Evolutionary conservation across 495 filamentous ascomycete species (phyloP), one percentile per base, ranked within the genome.

Genomic region (Aspergillus cavernicola): DNA sequence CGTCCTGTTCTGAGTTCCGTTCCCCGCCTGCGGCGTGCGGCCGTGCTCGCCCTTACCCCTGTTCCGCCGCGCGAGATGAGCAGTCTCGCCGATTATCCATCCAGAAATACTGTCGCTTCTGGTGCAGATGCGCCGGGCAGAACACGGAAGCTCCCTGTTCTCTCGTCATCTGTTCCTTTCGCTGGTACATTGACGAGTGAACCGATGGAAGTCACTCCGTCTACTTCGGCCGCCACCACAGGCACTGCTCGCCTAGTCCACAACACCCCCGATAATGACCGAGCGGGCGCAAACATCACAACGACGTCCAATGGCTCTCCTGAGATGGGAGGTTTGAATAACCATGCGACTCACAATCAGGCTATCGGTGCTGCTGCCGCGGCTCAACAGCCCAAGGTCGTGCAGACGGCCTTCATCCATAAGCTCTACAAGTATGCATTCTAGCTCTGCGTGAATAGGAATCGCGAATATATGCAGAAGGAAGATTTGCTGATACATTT

Each of bases 351-450:
- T 48, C 57, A 69, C 51, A 53, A 84, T 81, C 68, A 70, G 32
- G 67, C 69, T 38, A 63, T 77, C 44, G 73, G 73, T n/a, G 90
- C 90, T 38, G 86, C 88, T 4, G 88, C 89, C 13, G 89, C 90
- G 52, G 85, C 90, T 53, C 92, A 96, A 68, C 91, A 96, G 67
- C 92, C 92, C 51, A 98, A 98, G 73, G 91, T 96, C 50, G 90
- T 97, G 24, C 93, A 98, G 71, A 97, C 93, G 20, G 93, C 93
- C n/a, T 98, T 98, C 65, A 97, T 98, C 55, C 93, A 98, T 68
- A 98, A 98, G 69, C 82, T 98, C 15, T 98, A 97, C 81, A 98
- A 95, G 92, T 97, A 80, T 51, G 86, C 73, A 19, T 31, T 18
- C 19, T 8, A 9, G 18, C 8, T 35, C 49, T 46, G 24, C 18